Evolutionary conservation across 352 stramenopile species (phyloP).

Genomic region (Pythium guiyangense): DNA sequence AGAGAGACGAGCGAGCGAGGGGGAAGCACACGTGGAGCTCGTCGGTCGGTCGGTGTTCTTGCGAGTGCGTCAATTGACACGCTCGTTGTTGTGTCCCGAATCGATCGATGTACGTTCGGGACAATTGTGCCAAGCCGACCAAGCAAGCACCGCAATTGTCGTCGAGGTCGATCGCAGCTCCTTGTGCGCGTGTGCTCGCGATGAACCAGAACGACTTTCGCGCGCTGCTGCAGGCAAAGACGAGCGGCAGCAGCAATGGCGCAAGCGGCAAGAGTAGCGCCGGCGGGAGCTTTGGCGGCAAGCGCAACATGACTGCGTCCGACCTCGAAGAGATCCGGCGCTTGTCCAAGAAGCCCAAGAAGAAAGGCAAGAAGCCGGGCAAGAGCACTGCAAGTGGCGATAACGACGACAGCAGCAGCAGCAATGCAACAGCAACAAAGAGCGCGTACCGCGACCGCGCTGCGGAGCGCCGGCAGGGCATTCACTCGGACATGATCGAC

Average conservation of each 20-base stretch:
- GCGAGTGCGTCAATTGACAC: no score
- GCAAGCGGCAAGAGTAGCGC: conserved; percentile 7
- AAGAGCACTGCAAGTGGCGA: conserved; percentile 13
- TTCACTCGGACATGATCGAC: conserved; percentile 36
- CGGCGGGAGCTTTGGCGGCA: conserved; percentile 34
- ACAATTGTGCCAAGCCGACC: no score
- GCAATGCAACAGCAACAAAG: conserved; percentile 3
- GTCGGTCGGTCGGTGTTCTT: no score
- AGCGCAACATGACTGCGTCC: conserved; percentile 46
- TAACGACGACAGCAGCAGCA: conserved; percentile 1
- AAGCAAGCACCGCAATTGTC: background rate
- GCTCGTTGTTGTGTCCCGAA: no score
- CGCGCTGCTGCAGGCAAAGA: conserved; percentile 37
- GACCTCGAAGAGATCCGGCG: conserved; percentile 46
- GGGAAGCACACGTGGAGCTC: no score
- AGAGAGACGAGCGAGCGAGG: no score
- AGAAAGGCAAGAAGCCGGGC: conserved; percentile 40
- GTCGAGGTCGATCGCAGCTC: background rate
- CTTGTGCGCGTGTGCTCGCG: background rate
- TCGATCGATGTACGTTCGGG: no score
- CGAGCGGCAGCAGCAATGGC: conserved; percentile 3
- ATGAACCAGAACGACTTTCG: conserved; percentile 85
- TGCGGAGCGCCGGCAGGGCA: conserved; percentile 47
- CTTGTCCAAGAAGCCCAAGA: conserved; percentile 62
- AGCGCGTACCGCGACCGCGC: conserved; percentile 57